Evolutionary conservation across 495 filamentous ascomycete genomes (phyloP).

Genomic region (Halenospora varia): DNA sequence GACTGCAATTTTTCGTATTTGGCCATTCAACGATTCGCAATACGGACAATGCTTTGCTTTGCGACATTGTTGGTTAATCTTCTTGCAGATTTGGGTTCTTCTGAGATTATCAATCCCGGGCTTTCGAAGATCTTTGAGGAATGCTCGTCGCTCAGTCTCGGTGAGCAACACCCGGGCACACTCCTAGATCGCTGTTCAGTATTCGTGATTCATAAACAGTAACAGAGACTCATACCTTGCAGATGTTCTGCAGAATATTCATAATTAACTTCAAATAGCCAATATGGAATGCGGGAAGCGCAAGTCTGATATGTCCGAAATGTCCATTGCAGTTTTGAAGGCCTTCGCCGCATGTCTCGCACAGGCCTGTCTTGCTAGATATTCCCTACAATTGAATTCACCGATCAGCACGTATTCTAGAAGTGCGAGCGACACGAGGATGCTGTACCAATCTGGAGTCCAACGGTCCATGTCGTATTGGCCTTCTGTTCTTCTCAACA

Average conservation of each 20-base stretch:
- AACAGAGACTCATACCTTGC: constrained; percentile 53
- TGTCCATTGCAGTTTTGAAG: constrained; percentile 86
- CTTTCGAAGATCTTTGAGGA: constrained; percentile 71
- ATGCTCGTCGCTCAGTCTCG: constrained; percentile 67
- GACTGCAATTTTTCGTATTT: constrained; percentile 80
- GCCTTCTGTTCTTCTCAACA: constrained; percentile 63
- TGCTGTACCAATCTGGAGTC: constrained; percentile 66
- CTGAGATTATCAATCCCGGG: constrained; percentile 84
- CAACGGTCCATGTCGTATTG: constrained; percentile 76
- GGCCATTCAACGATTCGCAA: constrained; percentile 78
- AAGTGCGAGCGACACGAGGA: background rate
- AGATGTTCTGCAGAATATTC: constrained; percentile 84
- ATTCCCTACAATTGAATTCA: constrained; percentile 50
- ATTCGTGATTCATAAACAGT: background rate
- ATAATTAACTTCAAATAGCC: constrained; percentile 92
- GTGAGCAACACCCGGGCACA: constrained; percentile 74
- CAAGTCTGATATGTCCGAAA: constrained; percentile 87
- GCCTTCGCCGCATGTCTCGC: constrained; percentile 75
- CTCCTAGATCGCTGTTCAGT: constrained; percentile 35
- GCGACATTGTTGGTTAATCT: constrained; percentile 79
- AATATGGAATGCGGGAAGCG: constrained; percentile 89
- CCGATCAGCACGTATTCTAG: constrained; percentile 21
- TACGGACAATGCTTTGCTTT: constrained; percentile 74
- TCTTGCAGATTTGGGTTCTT: constrained; percentile 74
- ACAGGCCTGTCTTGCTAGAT: constrained; percentile 68